These are phyloP conservation scores for Vigna hirtella DNA, from an alignment of 306 rosid genomes.

Conservation along the genomic window DNA sequence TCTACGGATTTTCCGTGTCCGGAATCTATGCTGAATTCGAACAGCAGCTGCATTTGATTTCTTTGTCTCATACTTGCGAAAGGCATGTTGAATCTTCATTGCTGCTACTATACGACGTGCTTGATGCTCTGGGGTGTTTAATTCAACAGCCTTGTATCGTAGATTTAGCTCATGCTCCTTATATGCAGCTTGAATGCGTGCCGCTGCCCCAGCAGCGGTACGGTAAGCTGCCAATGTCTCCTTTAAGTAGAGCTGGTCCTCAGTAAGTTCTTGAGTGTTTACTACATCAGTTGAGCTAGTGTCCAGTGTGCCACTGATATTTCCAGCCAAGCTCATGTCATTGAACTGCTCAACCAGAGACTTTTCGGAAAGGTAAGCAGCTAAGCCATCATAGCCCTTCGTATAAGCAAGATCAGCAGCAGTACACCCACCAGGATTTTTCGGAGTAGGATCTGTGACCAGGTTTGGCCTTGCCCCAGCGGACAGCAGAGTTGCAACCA, in stretches of 20 bases:
- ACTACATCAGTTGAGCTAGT: conserved; percentile 52
- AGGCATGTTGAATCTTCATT: conserved; percentile 98
- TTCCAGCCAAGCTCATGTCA: conserved; percentile 91
- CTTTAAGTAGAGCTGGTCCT: conserved; percentile 75
- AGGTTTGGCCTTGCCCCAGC: conserved; percentile 89
- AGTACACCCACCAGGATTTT: conserved; percentile 75
- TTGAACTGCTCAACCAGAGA: conserved; percentile 78
- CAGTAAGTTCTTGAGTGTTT: conserved; percentile 65
- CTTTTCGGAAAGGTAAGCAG: conserved; percentile 96
- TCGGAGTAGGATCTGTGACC: conserved; percentile 87
- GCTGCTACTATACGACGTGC: conserved; percentile 90
- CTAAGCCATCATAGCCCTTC: conserved; percentile 80
- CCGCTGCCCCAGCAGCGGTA: conserved; percentile 92
- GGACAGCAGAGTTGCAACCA: conserved; percentile 77
- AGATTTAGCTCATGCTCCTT: conserved; percentile 75
- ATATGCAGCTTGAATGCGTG: conserved; percentile 85
- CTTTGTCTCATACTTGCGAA: conserved; percentile 62
- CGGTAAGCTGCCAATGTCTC: conserved; percentile 85
- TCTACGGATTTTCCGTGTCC: conserved; percentile 82
- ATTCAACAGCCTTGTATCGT: conserved; percentile 50
- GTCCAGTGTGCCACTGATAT: conserved; percentile 77
- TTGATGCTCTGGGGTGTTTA: conserved; percentile 67
- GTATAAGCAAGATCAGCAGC: conserved; percentile 87
- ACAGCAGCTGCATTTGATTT: conserved; percentile 76
- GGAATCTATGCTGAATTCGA: conserved; percentile 79